These are phyloP conservation scores for Populus tremula DNA, from an alignment of 345 rosid genomes.

Conservation along the genomic window DNA sequence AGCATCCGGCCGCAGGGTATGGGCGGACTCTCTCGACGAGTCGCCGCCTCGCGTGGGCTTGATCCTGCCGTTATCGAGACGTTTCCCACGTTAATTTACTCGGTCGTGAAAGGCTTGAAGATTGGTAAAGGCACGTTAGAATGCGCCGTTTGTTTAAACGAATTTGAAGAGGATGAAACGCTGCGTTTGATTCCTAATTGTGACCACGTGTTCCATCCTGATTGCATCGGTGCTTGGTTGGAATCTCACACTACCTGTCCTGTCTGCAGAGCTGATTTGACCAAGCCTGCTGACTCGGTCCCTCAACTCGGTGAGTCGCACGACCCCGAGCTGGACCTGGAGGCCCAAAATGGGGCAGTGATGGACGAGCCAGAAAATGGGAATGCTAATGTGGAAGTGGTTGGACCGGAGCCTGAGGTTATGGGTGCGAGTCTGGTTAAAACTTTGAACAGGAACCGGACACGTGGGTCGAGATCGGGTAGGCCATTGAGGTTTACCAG, in stretches of 20 bases:
- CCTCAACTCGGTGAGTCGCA: not conserved
- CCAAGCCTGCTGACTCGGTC: conserved; percentile 37
- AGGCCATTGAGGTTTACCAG: conserved; percentile 43
- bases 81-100: conserved; percentile 74
- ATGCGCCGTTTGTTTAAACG: conserved; percentile 88
- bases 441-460: conserved; percentile 43
- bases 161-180: conserved; percentile 88
- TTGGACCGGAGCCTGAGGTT: conserved; percentile 24
- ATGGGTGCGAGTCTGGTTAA: not conserved
- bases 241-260: conserved; percentile 87
- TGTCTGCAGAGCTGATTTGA: conserved; percentile 80
- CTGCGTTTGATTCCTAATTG: conserved; percentile 92
- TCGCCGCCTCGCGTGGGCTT: conserved; percentile 51
- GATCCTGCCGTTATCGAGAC: conserved; percentile 52
- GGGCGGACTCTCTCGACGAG: conserved; percentile 28
- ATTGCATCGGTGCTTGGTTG: conserved; percentile 86
- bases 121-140: conserved; percentile 82
- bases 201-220: conserved; percentile 89
- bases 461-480: conserved; percentile 48
- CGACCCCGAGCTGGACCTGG: conserved; percentile 27
- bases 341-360: conserved; percentile 31
- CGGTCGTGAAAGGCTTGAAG: conserved; percentile 77
- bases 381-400: not conserved
- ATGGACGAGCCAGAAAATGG: not conserved
- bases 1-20: conserved; percentile 17